These are phyloP conservation scores for Xylaria hypoxylon DNA, from an alignment of 2,329 filamentous ascomycete species.

Conservation along the genomic window DNA sequence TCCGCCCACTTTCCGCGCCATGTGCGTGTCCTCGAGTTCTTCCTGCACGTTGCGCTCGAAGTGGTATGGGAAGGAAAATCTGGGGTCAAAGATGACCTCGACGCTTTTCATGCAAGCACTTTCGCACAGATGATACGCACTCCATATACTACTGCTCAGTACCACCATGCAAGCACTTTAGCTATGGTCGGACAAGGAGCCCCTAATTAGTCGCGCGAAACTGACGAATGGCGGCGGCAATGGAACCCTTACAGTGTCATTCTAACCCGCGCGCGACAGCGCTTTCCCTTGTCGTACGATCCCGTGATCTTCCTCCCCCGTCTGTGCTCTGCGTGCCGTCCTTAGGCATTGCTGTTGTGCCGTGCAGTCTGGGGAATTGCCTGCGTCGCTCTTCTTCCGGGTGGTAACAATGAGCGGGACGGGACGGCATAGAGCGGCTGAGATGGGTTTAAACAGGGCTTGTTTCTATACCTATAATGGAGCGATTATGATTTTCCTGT, in stretches of 20 bases:
- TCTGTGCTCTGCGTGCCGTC: conserved; percentile 35
- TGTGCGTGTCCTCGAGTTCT: conserved; percentile 19
- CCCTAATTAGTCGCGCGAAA: not conserved
- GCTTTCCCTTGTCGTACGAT: conserved; percentile 5
- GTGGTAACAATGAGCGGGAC: not conserved
- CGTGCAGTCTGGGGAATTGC: conserved; percentile 26
- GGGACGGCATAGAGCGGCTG: not conserved
- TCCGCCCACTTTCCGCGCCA: conserved; percentile 2
- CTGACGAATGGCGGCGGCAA: not conserved
- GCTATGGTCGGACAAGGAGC: conserved; percentile 5
- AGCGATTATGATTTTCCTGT: conserved; percentile 2
- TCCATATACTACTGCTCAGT: conserved; percentile 7
- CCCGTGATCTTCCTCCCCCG: conserved; percentile 30
- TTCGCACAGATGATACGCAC: conserved; percentile 22
- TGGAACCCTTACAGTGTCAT: conserved; percentile 22
- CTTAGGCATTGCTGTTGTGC: conserved; percentile 8
- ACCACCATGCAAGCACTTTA: conserved; percentile 34
- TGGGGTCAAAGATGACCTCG: conserved; percentile 12
- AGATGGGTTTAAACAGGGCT: not conserved
- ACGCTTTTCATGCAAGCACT: conserved; percentile 29
- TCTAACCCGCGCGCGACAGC: conserved; percentile 17
- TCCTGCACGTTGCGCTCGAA: not conserved
- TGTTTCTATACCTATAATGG: conserved; percentile 12
- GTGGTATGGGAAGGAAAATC: conserved; percentile 26
- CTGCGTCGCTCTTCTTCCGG: conserved; percentile 9